Conservation (phyloP, 176 grass and related monocot species). For the Avena sativa region DNA sequence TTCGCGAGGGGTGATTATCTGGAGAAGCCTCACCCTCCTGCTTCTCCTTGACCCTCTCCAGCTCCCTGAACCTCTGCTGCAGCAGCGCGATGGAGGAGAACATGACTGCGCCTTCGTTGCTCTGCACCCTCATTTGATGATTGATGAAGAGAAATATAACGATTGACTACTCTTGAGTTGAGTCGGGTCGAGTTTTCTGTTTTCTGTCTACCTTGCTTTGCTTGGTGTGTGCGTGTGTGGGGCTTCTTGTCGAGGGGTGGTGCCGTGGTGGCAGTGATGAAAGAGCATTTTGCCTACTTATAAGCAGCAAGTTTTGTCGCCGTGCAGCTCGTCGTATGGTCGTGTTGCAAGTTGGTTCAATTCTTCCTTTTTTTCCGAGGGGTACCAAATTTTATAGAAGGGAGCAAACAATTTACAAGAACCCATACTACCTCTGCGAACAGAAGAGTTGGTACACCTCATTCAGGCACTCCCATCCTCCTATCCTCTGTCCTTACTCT, state of each 20-base stretch:
- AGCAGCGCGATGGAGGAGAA: constrained; percentile 84
- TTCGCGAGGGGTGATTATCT: constrained; percentile 35
- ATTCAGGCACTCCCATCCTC: too few species aligned
- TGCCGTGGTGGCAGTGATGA: constrained; percentile 16
- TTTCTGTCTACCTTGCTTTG: constrained; percentile 29
- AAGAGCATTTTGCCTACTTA: constrained; percentile 60
- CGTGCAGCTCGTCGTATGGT: constrained; percentile 46
- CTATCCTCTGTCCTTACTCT: too few species aligned
- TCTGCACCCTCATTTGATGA: constrained; percentile 49
- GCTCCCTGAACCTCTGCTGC: constrained; percentile 83
- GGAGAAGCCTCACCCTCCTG: constrained; percentile 72
- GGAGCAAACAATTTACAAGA: too few species aligned
- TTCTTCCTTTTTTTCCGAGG: not conserved
- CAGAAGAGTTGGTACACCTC: too few species aligned
- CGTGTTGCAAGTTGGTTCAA: constrained; percentile 51
- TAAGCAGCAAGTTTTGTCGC: constrained; percentile 49
- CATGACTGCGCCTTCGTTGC: constrained; percentile 49
- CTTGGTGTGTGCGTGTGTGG: constrained; percentile 23
- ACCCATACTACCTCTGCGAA: too few species aligned
- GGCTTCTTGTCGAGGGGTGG: constrained; percentile 30
- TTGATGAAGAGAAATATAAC: constrained; percentile 9
- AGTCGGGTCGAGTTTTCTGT: constrained; percentile 9
- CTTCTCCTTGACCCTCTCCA: constrained; percentile 82
- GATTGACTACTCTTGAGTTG: not conserved
- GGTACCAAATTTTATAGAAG: too few species aligned